Base-by-base conservation (phyloP, 306 rosid species). In the apple (Malus domestica) region DNA sequence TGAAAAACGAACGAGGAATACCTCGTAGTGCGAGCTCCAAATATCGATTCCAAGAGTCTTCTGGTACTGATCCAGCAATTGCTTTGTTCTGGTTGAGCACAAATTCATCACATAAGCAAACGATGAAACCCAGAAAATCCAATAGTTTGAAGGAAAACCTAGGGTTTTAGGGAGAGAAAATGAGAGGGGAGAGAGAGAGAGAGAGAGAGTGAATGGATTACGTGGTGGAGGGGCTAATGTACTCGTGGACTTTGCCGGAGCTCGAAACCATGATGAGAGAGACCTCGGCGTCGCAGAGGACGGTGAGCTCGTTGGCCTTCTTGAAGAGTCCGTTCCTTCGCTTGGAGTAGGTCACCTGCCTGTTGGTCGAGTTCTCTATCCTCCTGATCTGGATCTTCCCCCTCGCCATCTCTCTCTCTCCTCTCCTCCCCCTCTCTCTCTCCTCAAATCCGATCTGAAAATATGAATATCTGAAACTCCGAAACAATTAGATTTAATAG, bases 361-460 rank as follows among this genome's bases (percentile, higher is more conserved):
- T 78, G 75, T 86, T 94, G 0, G 93, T 89, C 2, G 86, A 68
- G 87, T 90, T 94, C 87, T 92, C 96, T 35, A 94, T 92, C 81
- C 91, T 84, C 93, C 83, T 88, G 97, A 94, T 92, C 96, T 90
- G 93, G 80, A 94, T 94, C 96, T 94, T 94, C 27, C 98, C 98
- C 9, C 97, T 84, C 74, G 93, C 96, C 97, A 94, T 93, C 11
- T 7, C 57, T 27, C 70, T 70, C 20, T 59, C 55, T 45, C 8
- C 22, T 14, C 30, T 90, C 18, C n/a, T n/a, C n/a, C n/a, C n/a
- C n/a, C n/a, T 6, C 40, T 22, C 72, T 62, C 19, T 70, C 55
- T 9, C 38, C 13, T 38, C 54, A 29, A 27, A 16, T 60, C 49
- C 19, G 63, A 40, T 72, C 78, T 63, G 61, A 67, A 57, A 57